These are phyloP conservation scores for Metarhizium guizhouense DNA, from an alignment of 2,329 filamentous ascomycete species.

Conservation along the genomic window DNA sequence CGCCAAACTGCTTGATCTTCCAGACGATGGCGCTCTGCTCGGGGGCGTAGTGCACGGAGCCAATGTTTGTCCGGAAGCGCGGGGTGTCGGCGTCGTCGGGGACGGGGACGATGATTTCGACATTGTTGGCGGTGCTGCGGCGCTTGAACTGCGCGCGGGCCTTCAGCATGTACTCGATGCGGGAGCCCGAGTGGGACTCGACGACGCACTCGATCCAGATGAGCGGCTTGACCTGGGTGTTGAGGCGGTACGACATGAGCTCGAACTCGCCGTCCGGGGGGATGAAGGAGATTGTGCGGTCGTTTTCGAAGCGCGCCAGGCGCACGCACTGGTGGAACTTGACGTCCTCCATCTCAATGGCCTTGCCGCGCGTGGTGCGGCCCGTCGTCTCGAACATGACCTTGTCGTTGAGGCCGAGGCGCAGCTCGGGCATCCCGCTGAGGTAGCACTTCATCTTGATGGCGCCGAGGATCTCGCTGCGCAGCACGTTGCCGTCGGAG, in stretches of 20 bases:
- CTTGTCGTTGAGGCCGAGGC: slow-evolving; percentile 94
- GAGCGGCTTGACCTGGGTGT: slow-evolving; percentile 95
- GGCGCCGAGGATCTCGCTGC: slow-evolving; percentile 91
- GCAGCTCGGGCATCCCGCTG: slow-evolving; percentile 93
- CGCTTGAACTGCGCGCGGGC: slow-evolving; percentile 97
- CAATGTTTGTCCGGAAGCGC: slow-evolving; percentile 94
- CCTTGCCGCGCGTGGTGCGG: slow-evolving; percentile 85
- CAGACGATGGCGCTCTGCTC: slow-evolving; percentile 97
- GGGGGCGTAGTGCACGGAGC: slow-evolving; percentile 92
- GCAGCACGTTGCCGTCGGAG: slow-evolving; percentile 86
- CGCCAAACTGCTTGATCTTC: slow-evolving; percentile 99
- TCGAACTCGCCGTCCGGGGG: slow-evolving; percentile 98
- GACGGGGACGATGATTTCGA: slow-evolving; percentile 94
- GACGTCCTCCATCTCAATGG: slow-evolving; percentile 99
- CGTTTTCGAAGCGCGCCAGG: slow-evolving; percentile 93
- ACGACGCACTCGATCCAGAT: slow-evolving; percentile 99
- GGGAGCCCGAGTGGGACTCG: slow-evolving; percentile 86
- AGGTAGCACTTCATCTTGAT: slow-evolving; percentile 99
- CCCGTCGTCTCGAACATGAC: slow-evolving; percentile 99
- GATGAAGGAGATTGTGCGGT: slow-evolving; percentile 97
- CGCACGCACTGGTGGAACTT: slow-evolving; percentile 99
- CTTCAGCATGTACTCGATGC: slow-evolving; percentile 99
- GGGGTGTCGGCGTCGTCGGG: slow-evolving; percentile 95
- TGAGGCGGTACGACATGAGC: slow-evolving; percentile 97
- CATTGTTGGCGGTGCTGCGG: slow-evolving; percentile 94